These are phyloP conservation scores for Persicaria tinctoria DNA, from an alignment of 148 eudicot genomes.

Conservation along the genomic window DNA sequence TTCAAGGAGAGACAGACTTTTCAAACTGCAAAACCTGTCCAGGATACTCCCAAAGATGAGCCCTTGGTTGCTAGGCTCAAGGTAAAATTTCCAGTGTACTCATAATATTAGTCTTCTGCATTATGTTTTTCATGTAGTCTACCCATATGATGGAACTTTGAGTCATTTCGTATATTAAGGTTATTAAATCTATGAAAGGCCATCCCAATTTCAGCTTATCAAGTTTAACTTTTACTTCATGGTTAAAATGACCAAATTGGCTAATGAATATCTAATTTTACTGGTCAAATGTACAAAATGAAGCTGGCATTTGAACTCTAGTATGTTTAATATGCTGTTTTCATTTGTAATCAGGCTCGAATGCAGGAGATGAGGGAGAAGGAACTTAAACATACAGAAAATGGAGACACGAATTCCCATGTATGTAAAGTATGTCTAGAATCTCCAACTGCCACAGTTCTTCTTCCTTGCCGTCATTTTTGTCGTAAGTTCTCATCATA, in stretches of 20 bases:
- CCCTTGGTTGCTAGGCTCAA: slow-evolving; percentile 55
- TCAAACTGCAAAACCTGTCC: slow-evolving; percentile 24
- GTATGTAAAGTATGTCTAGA: slow-evolving; percentile 92
- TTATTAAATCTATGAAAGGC: no score
- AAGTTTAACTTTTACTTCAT: no score
- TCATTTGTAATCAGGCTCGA: slow-evolving; percentile 13
- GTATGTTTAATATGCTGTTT: no score
- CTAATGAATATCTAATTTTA: no score
- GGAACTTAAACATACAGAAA: slow-evolving; percentile 40
- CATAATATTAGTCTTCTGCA: no score
- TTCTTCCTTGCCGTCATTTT: slow-evolving; percentile 90
- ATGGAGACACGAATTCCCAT: slow-evolving; percentile 75
- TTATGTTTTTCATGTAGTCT: no score
- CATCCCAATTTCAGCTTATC: no score
- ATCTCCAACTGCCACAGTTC: slow-evolving; percentile 65
- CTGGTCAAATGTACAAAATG: no score
- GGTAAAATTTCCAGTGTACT: slow-evolving; percentile 16
- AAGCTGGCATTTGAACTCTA: no score
- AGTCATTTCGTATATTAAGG: no score
- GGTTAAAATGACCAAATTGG: no score
- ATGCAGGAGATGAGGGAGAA: slow-evolving; percentile 98
- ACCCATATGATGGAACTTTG: background rate
- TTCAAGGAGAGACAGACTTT: slow-evolving; percentile 4
- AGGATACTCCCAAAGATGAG: slow-evolving; percentile 38
- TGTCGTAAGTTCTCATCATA: slow-evolving; percentile 40